Evolutionary conservation across 1,284 basidiomycete species (phyloP).

Genomic region (Malassezia vespertilionis): DNA sequence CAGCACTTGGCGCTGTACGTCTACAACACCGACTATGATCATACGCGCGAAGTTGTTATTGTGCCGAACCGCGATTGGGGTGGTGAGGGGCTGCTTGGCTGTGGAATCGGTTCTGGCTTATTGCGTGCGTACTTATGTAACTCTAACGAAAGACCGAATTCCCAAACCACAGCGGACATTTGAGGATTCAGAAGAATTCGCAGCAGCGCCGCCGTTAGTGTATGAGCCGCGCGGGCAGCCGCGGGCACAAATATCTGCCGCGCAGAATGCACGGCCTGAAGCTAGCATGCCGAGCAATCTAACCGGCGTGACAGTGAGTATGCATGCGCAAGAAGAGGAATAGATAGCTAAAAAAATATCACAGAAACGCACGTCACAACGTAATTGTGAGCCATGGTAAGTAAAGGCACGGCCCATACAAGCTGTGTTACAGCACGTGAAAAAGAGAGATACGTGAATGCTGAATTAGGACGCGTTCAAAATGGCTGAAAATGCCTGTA

Average conservation of each 20-base stretch:
- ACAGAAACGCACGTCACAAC: no score
- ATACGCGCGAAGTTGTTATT: slow-evolving; percentile 46
- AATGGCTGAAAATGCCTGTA: slow-evolving; percentile 38
- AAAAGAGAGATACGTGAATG: no score
- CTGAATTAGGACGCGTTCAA: no score
- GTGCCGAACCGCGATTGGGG: slow-evolving; percentile 40
- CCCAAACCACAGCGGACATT: slow-evolving; percentile 13
- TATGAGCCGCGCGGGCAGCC: background rate
- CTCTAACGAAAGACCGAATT: slow-evolving; percentile 11
- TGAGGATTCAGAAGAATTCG: background rate
- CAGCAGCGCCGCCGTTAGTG: background rate
- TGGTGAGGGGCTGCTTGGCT: slow-evolving; percentile 40
- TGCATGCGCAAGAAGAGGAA: slow-evolving; percentile 17
- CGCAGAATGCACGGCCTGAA: background rate
- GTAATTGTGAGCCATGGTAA: no score
- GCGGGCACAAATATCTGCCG: background rate
- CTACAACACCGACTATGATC: slow-evolving; percentile 89
- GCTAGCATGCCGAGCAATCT: background rate
- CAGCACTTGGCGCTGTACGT: slow-evolving; percentile 86
- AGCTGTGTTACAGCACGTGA: no score
- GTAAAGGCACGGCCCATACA: no score
- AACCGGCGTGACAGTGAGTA: slow-evolving; percentile 12
- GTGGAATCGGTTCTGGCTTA: slow-evolving; percentile 41
- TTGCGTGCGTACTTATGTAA: slow-evolving; percentile 18
- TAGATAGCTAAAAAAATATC: background rate